phyloP scores from a whole-genome alignment of 352 stramenopile species.

The Phytophthora meadii region DNA sequence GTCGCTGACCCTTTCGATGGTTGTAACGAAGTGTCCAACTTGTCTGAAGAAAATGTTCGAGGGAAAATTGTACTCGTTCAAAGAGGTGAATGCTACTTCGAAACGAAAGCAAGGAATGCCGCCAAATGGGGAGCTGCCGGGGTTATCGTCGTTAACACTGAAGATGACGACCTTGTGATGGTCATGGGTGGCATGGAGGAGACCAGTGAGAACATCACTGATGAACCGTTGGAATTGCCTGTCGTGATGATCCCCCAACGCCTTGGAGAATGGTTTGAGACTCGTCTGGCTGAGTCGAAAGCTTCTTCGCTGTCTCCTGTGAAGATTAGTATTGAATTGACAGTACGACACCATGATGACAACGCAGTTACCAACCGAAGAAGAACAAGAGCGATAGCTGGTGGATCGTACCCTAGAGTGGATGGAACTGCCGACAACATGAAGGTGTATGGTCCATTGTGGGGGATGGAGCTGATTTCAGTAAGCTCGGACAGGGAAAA shows the following conservation, averaged over 20 bases:
- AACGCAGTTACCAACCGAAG: slow-evolving; percentile 16
- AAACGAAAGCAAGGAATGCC: slow-evolving; percentile 73
- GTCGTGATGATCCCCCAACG: slow-evolving; percentile 73
- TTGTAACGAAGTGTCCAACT: slow-evolving; percentile 48
- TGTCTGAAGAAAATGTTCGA: slow-evolving; percentile 32
- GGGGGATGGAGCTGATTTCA: slow-evolving; percentile 57
- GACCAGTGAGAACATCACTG: slow-evolving; percentile 19
- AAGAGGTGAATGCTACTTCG: slow-evolving; percentile 75
- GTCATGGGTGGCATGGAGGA: slow-evolving; percentile 70
- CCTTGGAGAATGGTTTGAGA: slow-evolving; percentile 65
- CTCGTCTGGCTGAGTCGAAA: slow-evolving; percentile 23
- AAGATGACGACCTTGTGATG: slow-evolving; percentile 75
- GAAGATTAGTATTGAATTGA: slow-evolving; percentile 48
- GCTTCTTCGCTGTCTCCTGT: slow-evolving; percentile 30
- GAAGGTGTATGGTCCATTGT: slow-evolving; percentile 59
- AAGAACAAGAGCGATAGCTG: slow-evolving; percentile 13
- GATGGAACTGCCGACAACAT: slow-evolving; percentile 51
- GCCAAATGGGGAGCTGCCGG: slow-evolving; percentile 49
- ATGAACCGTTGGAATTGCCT: slow-evolving; percentile 40
- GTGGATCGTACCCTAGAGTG: slow-evolving; percentile 48
- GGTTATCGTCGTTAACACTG: slow-evolving; percentile 72
- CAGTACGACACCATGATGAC: slow-evolving; percentile 37
- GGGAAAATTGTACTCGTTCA: slow-evolving; percentile 61
- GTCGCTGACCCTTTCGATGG: slow-evolving; percentile 63
- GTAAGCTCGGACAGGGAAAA: slow-evolving; percentile 20